Percentiles rank a stretch among this genome's conserved stretches.
These are phyloP conservation scores for Entoloma clypeatum DNA, from an alignment of 1,284 basidiomycete genomes.

Conservation along the genomic window DNA sequence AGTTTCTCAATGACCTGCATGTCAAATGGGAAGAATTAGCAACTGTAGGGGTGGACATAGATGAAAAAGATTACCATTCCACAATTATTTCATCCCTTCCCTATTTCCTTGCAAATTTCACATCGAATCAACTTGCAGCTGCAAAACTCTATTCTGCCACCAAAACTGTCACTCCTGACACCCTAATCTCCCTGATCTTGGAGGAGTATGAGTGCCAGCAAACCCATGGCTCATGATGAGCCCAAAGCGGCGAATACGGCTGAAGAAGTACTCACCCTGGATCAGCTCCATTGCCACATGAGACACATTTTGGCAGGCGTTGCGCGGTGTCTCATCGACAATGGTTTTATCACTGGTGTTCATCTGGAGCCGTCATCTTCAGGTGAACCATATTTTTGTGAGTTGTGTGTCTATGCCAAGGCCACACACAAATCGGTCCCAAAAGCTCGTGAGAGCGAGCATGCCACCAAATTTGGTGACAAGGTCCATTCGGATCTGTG, in stretches of 20 bases:
- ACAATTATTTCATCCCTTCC: conserved; percentile 33
- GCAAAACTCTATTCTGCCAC: conserved; percentile 16
- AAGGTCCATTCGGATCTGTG: conserved; percentile 34
- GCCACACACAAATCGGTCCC: conserved; percentile 18
- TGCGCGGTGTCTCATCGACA: conserved; percentile 22
- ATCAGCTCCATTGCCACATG: conserved; percentile 31
- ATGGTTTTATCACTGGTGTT: conserved; percentile 28
- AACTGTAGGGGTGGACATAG: conserved; percentile 27
- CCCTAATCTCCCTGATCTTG: conserved; percentile 24
- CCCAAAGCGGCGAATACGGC: too few relatives aligned
- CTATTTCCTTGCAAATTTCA: conserved; percentile 25
- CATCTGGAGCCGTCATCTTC: conserved; percentile 1
- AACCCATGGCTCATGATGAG: too few relatives aligned
- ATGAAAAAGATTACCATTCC: conserved; percentile 28
- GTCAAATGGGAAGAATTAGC: conserved; percentile 27
- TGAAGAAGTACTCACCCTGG: conserved; percentile 23
- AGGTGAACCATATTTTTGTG: conserved; percentile 20
- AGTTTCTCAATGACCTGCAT: conserved; percentile 28
- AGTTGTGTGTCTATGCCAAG: conserved; percentile 29
- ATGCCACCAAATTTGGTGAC: conserved; percentile 23
- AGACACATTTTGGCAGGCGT: conserved; percentile 32
- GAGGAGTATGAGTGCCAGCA: conserved; percentile 28
- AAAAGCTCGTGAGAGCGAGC: conserved; percentile 16
- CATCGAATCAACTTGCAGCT: conserved; percentile 23
- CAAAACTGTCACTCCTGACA: conserved; percentile 19